Evolutionary conservation across 1,139 yeast genomes (phyloP), one percentile per base, ranked within the genome.

Genomic region (Protomyces lactucae-debilis): DNA sequence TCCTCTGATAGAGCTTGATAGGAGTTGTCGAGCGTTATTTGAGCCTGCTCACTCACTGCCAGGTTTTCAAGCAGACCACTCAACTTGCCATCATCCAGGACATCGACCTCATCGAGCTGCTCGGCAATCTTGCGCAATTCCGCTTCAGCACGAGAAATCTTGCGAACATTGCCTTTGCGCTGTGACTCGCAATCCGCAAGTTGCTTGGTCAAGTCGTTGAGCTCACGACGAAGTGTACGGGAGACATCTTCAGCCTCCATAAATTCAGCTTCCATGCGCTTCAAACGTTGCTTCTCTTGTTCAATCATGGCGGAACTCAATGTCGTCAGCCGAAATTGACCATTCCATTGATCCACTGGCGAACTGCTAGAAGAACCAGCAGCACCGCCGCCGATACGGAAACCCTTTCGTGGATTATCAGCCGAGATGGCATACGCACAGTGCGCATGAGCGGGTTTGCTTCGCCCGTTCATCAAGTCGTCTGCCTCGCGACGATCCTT

Each of bases 401-500:
- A 56, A n/a, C 66, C 83, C 25, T 83, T 81, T 8, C 63, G 36
- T 3, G 61, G 61, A 12, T 77, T 72, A 16, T 75, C 71, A 67
- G 81, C 77, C 57, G 79, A 76, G 9, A 80, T 72, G 0, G 85
- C 77, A 52, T 80, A 76, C 1, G 84, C 85, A 64, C 78, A 74
- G 2, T 71, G 70, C 3, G 87, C 86, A 67, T 82, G 82, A 40
- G 67, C 61, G 0, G 76, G 74, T 0, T 73, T 55, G 23, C 40
- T 52, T 35, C 43, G 69, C 28, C 68, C 65, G 16, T 77, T 73
- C 69, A 84, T 72, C 10, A 82, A 73, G 0, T 67, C 64, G 69
- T 81, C 82, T 0, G 89, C 93, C n/a, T 78, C 80, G 2, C 72
- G 69, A 66, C 84, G 77, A 57, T 83, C 78, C 2, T 79, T 77